Percentiles rank a stretch among this genome's conserved stretches.
Conservation (phyloP, 1,284 basidiomycete species). For the Singerocomus inundabilis region DNA sequence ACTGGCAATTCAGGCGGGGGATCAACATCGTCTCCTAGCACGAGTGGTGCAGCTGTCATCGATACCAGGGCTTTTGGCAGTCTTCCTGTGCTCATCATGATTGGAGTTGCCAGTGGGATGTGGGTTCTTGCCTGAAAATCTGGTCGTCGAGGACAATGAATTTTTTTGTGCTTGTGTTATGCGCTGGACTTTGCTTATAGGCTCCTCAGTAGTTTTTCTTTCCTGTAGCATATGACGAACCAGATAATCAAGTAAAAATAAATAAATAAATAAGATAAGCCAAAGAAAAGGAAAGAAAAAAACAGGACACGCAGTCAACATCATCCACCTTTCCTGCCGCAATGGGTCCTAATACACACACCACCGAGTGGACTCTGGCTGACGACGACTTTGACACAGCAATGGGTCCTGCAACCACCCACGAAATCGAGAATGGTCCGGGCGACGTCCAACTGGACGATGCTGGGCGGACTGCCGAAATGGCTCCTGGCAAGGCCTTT, state of each 20-base stretch:
- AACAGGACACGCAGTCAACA: background rate
- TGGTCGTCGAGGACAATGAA: constrained; percentile 2
- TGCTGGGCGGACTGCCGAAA: constrained; percentile 20
- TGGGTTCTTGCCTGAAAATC: constrained; percentile 41
- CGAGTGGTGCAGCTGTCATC: constrained; percentile 24
- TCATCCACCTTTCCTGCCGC: constrained; percentile 10
- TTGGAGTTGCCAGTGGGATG: constrained; percentile 43
- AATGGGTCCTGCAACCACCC: constrained; percentile 43
- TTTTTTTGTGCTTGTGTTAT: background rate
- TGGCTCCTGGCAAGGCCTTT: constrained; percentile 33
- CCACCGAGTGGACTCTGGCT: constrained; percentile 49
- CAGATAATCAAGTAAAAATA: constrained; percentile 5
- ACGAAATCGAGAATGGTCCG: constrained; percentile 26
- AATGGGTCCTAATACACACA: constrained; percentile 29
- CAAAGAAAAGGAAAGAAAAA: constrained; percentile 6
- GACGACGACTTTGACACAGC: constrained; percentile 48
- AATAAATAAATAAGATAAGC: background rate
- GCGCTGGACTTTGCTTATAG: background rate
- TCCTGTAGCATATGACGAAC: constrained; percentile 6
- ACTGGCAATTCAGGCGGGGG: constrained; percentile 25
- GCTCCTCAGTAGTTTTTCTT: background rate
- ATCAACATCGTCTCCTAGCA: constrained; percentile 20
- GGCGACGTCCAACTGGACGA: constrained; percentile 32
- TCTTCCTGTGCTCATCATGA: constrained; percentile 39
- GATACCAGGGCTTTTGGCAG: constrained; percentile 43